Base-by-base conservation (phyloP, 345 rosid species). In the Luvunga scandens region DNA sequence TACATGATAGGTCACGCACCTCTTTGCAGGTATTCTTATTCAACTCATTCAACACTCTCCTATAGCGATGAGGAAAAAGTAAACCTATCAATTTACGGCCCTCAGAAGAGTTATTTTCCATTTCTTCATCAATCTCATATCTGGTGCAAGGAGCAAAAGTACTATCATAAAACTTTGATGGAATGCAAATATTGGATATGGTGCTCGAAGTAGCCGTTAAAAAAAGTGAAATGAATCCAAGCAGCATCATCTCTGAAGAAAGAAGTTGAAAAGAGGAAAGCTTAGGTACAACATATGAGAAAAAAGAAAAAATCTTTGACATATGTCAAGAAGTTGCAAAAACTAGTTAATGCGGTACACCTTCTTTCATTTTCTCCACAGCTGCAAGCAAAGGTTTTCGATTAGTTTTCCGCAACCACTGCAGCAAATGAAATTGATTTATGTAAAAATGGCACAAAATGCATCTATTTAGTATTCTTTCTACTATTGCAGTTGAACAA, bases 291-390 rank as follows among this genome's bases (percentile, higher is more conserved):
- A 50, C 59, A 34, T 66, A 78, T 21, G 42, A 78, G 14, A 33
- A 65, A 48, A 42, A 64, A 30, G 39, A 75, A 64, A 30, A 31
- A 75, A 8, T 13, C n/a, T 16, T 9, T 9, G 3, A 66, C 34
- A 31, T 50, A 66, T 31, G 71, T 53, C 48, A 59, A 34, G 19
- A 31, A 53, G 48, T 39, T 55, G 22, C 55, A 36, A n/a, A 55
- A 33, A 39, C 69, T 74, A 72, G 30, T 6, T 30, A 53, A 42
- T n/a, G 64, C 71, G 22, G 68, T 42, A 66, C 85, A 94, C 98
- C 97, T 88, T 93, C 92, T 88, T 95, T 95, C 99, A 95, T 95
- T 81, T 93, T 95, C 84, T 93, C 99, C 78, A 95, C 78, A 0
- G 99, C 96, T 38, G 93, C 92, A 75, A 89, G 82, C 89, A 95